Percentiles rank a stretch among this genome's conserved stretches.
Evolutionary conservation across 371 early-diverging fungal genomes (phyloP).

Genomic region (Rhizopus delemar): DNA sequence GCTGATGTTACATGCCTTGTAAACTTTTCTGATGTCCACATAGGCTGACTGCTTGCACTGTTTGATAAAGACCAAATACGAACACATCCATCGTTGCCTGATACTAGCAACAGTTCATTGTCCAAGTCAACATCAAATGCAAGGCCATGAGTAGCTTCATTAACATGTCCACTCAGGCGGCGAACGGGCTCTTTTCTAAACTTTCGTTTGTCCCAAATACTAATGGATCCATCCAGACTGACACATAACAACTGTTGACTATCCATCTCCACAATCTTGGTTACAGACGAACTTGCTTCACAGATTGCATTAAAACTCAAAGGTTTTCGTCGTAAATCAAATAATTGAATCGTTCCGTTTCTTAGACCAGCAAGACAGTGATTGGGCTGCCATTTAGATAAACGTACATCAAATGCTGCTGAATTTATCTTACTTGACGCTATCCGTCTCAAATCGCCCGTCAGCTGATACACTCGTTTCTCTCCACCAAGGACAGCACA

Average conservation of each 20-base stretch:
- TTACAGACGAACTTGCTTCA: constrained; percentile 1
- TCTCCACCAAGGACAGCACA: constrained; percentile 26
- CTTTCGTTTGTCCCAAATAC: constrained; percentile 31
- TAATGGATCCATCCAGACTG: constrained; percentile 25
- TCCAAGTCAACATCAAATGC: constrained; percentile 27
- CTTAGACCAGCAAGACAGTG: constrained; percentile 27
- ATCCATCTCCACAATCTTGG: not conserved
- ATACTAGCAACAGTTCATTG: constrained; percentile 17
- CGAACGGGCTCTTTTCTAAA: constrained; percentile 18
- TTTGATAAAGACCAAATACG: constrained; percentile 32
- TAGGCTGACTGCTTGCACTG: constrained; percentile 15
- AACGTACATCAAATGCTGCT: constrained; percentile 20
- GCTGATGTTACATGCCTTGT: constrained; percentile 21
- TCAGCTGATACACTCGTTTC: constrained; percentile 17
- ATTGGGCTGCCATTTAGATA: constrained; percentile 2
- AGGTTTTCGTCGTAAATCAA: constrained; percentile 6
- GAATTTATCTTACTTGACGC: constrained; percentile 9
- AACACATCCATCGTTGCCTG: constrained; percentile 26
- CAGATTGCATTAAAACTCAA: not conserved
- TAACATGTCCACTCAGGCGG: constrained; percentile 25
- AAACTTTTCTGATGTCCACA: constrained; percentile 27
- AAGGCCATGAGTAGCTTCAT: constrained; percentile 16
- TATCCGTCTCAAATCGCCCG: constrained; percentile 1
- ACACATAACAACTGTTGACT: constrained; percentile 15
- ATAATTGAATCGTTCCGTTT: constrained; percentile 21